A percentile compares a stretch with the other conserved stretches of the same genome.
Conservation (phyloP, 164 flowering plant genomes). For the Magnolia sinica region DNA sequence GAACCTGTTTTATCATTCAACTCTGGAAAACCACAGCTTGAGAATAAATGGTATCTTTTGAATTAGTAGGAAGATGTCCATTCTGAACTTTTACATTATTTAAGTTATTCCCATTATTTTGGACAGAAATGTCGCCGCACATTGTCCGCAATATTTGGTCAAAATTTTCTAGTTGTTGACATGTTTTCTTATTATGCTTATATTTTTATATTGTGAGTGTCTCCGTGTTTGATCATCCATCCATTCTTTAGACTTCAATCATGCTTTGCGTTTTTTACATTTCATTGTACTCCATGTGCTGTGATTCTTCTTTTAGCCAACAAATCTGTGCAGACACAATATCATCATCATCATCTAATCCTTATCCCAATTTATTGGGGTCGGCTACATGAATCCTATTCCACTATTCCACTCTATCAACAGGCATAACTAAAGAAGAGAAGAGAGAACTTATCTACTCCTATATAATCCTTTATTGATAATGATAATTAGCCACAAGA, state of each 20-base stretch:
- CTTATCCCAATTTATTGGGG: no score
- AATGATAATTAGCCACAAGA: no score
- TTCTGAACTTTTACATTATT: background rate
- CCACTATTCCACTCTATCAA: no score
- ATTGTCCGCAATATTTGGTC: background rate
- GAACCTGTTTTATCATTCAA: constrained; percentile 59
- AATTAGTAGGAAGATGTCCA: background rate
- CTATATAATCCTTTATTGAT: no score
- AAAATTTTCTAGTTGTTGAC: background rate
- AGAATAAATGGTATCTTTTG: constrained; percentile 62
- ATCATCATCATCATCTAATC: no score
- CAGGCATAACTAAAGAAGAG: no score
- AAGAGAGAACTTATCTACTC: no score
- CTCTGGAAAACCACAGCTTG: constrained; percentile 57
- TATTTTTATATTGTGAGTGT: background rate
- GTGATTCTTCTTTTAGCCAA: no score
- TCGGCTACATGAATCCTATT: no score
- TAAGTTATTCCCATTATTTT: background rate
- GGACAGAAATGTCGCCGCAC: background rate
- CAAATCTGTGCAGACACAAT: no score
- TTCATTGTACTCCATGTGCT: background rate
- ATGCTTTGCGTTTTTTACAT: background rate
- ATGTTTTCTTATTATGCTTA: background rate
- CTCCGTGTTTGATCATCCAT: background rate
- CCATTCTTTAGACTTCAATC: background rate